Evolutionary conservation across 306 rosid species (phyloP).

Genomic region (Oxytropis ochrocephala): DNA sequence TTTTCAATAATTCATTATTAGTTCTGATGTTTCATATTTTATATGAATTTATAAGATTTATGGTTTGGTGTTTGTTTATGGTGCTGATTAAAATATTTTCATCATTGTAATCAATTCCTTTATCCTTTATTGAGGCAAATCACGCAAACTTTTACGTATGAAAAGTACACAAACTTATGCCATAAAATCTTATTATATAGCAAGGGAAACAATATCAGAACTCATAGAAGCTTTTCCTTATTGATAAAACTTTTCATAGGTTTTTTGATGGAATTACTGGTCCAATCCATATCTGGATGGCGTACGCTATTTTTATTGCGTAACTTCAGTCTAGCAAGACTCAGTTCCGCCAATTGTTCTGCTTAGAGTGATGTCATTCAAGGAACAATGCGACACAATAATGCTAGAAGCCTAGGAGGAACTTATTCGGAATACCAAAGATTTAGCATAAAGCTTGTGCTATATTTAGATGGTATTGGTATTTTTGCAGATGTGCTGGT

Average conservation of each 20-base stretch:
- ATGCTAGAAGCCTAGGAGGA: neutral
- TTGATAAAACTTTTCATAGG: neutral
- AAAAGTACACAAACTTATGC: neutral
- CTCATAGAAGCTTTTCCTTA: neutral
- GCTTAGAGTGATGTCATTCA: neutral
- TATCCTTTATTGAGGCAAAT: neutral
- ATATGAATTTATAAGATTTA: conserved; percentile 9
- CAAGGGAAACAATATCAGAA: neutral
- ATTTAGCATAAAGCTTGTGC: neutral
- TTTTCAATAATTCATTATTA: neutral
- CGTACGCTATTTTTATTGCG: neutral
- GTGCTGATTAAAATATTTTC: neutral
- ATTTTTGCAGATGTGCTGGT: neutral
- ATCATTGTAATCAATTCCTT: neutral
- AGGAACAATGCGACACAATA: neutral
- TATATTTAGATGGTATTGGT: neutral
- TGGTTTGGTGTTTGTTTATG: conserved; percentile 4
- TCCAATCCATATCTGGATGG: neutral
- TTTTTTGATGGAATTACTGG: neutral
- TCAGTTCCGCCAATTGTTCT: neutral
- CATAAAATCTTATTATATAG: neutral
- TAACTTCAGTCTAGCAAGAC: neutral
- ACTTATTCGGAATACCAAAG: neutral
- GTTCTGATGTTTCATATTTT: neutral
- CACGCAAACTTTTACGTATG: neutral